Percentiles rank a stretch among this genome's conserved stretches.
These are phyloP conservation scores for Lactarius psammicola DNA, from an alignment of 768 basidiomycete species.

Conservation along the genomic window DNA sequence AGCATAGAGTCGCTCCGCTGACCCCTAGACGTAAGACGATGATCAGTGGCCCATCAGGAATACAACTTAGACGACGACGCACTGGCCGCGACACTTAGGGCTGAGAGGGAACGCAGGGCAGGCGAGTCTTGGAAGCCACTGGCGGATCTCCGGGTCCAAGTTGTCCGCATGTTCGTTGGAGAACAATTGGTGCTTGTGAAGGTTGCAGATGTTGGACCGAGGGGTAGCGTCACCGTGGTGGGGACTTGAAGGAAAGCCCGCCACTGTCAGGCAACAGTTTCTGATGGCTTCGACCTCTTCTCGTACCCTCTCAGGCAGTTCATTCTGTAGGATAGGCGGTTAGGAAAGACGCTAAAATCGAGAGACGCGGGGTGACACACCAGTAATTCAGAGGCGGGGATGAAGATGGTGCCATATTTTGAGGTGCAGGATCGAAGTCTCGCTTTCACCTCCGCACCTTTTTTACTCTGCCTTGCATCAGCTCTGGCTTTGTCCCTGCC, in stretches of 20 bases:
- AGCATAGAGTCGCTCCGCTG: constrained; percentile 2
- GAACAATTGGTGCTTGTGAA: constrained; percentile 19
- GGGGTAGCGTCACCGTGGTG: background rate
- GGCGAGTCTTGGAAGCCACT: constrained; percentile 18
- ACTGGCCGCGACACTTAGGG: constrained; percentile 9
- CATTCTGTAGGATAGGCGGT: background rate
- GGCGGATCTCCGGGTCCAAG: constrained; percentile 12
- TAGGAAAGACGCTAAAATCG: background rate
- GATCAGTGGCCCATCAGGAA: background rate
- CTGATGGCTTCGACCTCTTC: constrained; percentile 6
- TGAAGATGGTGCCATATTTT: background rate
- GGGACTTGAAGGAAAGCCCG: too few relatives aligned
- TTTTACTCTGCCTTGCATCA: background rate
- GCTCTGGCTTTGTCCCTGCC: background rate
- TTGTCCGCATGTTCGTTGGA: constrained; percentile 8
- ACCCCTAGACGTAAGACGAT: background rate
- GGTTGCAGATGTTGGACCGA: background rate
- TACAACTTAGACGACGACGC: background rate
- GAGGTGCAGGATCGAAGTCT: background rate
- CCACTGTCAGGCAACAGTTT: constrained; percentile 9
- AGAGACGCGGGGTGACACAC: background rate
- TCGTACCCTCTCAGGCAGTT: constrained; percentile 17
- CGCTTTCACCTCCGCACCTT: background rate
- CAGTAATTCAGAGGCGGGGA: constrained; percentile 7
- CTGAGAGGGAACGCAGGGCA: constrained; percentile 15